Evolutionary conservation across 306 rosid genomes (phyloP).

Genomic region (Phaseolus lunatus): DNA sequence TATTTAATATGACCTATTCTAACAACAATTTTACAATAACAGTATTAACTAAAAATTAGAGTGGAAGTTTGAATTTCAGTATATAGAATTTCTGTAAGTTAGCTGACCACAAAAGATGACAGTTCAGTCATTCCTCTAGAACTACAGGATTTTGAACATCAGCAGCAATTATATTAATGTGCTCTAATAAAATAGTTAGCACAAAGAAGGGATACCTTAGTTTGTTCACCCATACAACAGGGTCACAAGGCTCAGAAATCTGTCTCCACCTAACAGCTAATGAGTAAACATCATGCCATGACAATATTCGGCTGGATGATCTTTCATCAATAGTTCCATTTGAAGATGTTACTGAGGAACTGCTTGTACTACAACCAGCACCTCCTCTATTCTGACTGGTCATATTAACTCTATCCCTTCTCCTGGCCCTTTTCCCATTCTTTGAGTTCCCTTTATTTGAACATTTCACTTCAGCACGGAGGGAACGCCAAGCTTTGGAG

Average conservation of each 20-base stretch:
- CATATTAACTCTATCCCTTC: slow-evolving; percentile 82
- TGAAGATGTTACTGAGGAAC: slow-evolving; percentile 65
- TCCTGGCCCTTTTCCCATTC: slow-evolving; percentile 75
- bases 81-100: slow-evolving; percentile 21
- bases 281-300: slow-evolving; percentile 85
- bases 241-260: slow-evolving; percentile 94
- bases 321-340: slow-evolving; percentile 65
- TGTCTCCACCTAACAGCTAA: slow-evolving; percentile 94
- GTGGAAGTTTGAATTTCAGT: background rate
- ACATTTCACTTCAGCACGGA: slow-evolving; percentile 78
- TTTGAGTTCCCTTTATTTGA: slow-evolving; percentile 74
- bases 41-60: background rate
- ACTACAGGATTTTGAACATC: background rate
- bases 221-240: slow-evolving; percentile 93
- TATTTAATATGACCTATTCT: no score
- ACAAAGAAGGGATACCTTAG: slow-evolving; percentile 68
- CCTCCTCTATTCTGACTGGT: slow-evolving; percentile 97
- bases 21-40: slow-evolving; percentile 19
- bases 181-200: slow-evolving; percentile 28
- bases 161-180: slow-evolving; percentile 31
- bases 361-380: slow-evolving; percentile 93
- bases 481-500: slow-evolving; percentile 91
- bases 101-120: background rate
- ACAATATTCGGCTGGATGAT: slow-evolving; percentile 65
- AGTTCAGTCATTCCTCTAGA: slow-evolving; percentile 21